Percentiles rank a stretch among this genome's conserved stretches.
These are phyloP conservation scores for Trifolium fragiferum DNA, from an alignment of 306 rosid genomes.

Conservation along the genomic window DNA sequence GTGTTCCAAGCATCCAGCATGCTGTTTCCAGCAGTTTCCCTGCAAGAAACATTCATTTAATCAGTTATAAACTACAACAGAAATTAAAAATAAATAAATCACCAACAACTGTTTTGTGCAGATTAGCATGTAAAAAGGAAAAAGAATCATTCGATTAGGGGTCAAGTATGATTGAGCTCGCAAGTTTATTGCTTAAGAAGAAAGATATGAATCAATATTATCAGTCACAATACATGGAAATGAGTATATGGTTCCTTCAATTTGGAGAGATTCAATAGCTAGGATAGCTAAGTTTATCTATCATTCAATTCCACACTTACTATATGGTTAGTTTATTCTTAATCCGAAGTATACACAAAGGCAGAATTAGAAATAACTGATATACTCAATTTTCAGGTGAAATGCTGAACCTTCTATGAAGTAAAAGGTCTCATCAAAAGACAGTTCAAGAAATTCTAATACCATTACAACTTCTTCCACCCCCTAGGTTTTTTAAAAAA, in stretches of 20 bases:
- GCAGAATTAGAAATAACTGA: neutral
- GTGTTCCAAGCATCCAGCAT: slow-evolving; percentile 71
- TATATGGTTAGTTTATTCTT: neutral
- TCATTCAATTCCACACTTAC: neutral
- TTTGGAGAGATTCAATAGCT: slow-evolving; percentile 24
- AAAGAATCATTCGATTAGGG: neutral
- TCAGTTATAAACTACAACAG: slow-evolving; percentile 1
- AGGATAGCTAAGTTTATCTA: neutral
- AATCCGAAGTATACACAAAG: neutral
- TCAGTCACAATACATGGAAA: slow-evolving; percentile 12
- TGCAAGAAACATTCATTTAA: slow-evolving; percentile 47
- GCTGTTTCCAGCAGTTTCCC: slow-evolving; percentile 81
- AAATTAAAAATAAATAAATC: slow-evolving; percentile 10
- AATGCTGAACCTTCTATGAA: neutral
- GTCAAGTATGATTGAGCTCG: neutral
- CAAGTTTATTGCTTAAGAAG: slow-evolving; percentile 28
- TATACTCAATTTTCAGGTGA: neutral
- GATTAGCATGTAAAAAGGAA: slow-evolving; percentile 8
- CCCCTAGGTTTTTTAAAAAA: neutral
- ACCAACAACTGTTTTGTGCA: slow-evolving; percentile 17
- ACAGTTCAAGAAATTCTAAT: slow-evolving; percentile 21
- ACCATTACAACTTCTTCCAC: neutral
- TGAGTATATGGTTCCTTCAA: slow-evolving; percentile 12
- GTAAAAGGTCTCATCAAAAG: slow-evolving; percentile 31
- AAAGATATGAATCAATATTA: slow-evolving; percentile 30